phyloP scores from a whole-genome alignment of 805 yeast genomes.

The Saturnispora gosingensis region DNA sequence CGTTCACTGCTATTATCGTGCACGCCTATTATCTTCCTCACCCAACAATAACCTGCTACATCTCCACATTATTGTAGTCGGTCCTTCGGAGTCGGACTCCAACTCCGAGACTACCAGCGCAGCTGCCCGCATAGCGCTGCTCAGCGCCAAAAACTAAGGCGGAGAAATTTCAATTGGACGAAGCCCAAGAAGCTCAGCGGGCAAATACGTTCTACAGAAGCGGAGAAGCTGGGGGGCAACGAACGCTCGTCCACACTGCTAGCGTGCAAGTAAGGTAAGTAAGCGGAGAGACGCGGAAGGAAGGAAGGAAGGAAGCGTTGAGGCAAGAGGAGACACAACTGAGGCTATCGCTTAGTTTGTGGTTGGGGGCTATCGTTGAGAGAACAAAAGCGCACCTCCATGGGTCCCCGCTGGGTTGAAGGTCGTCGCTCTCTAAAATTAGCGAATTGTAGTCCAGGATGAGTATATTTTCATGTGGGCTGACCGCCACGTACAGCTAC shows the following conservation, averaged over 20 bases:
- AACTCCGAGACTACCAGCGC: neutral
- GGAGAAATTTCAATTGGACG: neutral
- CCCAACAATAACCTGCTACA: neutral
- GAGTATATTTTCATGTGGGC: too few species aligned
- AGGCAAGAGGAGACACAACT: too few species aligned
- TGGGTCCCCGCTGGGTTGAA: too few species aligned
- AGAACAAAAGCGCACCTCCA: too few species aligned
- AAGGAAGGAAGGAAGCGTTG: too few species aligned
- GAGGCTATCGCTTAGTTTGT: too few species aligned
- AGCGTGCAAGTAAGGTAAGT: too few species aligned
- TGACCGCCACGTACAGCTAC: too few species aligned
- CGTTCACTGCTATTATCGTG: neutral
- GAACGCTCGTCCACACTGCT: neutral
- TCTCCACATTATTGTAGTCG: neutral
- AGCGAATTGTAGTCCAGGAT: too few species aligned
- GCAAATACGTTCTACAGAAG: neutral
- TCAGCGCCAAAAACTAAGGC: neutral
- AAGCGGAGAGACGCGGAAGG: too few species aligned
- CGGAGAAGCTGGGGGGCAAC: neutral
- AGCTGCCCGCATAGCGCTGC: neutral
- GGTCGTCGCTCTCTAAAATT: too few species aligned
- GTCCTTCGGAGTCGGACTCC: conserved; percentile 4
- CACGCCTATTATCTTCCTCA: neutral
- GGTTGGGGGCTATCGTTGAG: too few species aligned
- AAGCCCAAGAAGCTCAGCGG: neutral